Evolutionary conservation across 2,329 filamentous ascomycete species (phyloP), one percentile per base, ranked within the genome.

Genomic region (Sclerotinia sclerotiorum): DNA sequence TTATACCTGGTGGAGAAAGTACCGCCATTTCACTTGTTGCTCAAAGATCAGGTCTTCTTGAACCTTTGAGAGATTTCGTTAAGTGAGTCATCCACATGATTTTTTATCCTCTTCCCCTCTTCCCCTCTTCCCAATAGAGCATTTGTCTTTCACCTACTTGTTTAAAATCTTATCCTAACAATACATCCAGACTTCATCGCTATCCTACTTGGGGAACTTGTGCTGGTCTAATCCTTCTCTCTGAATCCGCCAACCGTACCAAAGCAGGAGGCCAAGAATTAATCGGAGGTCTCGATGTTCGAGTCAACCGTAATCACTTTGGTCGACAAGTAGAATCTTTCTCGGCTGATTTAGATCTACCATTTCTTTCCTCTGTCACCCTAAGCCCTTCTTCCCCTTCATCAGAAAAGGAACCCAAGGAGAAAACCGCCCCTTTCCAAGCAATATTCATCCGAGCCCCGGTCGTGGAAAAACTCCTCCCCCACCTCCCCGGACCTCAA

Each of bases 161-260:
- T n/a, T 24, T n/a, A 24, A 32, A n/a, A 42, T 17, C 1, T 19
- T 3, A 71, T 68, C 57, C 67, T 70, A 70, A 72, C 49, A 62
- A 29, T 8, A 35, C 27, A 17, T 10, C 7, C 72, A 94, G 92
- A 76, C 82, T 91, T 52, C 82, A 87, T 65, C 87, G 90, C 73
- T 93, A 91, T 74, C 94, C 94, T 15, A 92, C 91, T 32, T 99
- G 94, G 94, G 95, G 95, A 68, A 98, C 95, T 27, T 99, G 95
- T 79, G 95, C 95, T 17, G 95, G 95, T 13, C 85, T 98, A 68
- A 97, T 99, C 74, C 82, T 98, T 61, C 88, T 99, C 62, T 90
- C 93, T 2, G 91, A 97, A 76, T 88, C 90, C 69, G 94, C 93
- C 62, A 97, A 94, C 78, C 87, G 90, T 71, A 93, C 92, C 49